Conservation (phyloP, 345 rosid genomes). For the Gossypium mustelinum region DNA sequence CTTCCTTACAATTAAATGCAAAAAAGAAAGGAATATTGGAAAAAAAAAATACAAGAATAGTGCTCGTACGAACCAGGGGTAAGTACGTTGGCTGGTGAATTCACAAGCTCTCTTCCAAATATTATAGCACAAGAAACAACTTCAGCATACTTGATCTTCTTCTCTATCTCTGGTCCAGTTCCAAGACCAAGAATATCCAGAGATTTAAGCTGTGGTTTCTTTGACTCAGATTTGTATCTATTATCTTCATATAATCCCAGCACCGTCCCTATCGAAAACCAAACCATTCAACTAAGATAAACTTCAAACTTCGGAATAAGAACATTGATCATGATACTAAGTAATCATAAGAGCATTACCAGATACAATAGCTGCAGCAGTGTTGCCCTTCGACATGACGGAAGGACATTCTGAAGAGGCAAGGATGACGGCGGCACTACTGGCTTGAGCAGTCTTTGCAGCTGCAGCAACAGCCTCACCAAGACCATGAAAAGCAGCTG, state of each 20-base stretch:
- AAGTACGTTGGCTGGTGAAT: conserved; percentile 93
- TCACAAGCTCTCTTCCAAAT: conserved; percentile 80
- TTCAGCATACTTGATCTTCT: conserved; percentile 81
- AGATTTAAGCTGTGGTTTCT: conserved; percentile 59
- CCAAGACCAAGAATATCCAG: conserved; percentile 87
- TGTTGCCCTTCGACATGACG: conserved; percentile 45
- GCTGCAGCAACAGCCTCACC: conserved; percentile 76
- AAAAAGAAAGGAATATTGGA: neutral
- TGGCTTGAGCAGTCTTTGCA: conserved; percentile 71
- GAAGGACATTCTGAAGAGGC: conserved; percentile 55
- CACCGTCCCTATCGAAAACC: conserved; percentile 47
- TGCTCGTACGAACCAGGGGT: conserved; percentile 62
- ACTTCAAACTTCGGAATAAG: neutral
- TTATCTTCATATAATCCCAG: conserved; percentile 75
- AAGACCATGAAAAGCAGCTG: conserved; percentile 43
- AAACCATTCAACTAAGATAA: conserved; percentile 10
- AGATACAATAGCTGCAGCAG: conserved; percentile 77
- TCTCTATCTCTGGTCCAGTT: conserved; percentile 63
- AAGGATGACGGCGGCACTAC: conserved; percentile 48
- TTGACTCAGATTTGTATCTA: conserved; percentile 76
- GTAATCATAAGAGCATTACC: conserved; percentile 34
- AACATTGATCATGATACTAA: neutral
- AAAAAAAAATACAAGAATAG: neutral
- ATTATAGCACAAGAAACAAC: conserved; percentile 68
- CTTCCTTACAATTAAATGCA: conserved; percentile 3